Percentiles rank a stretch among this genome's conserved stretches.
Evolutionary conservation across 1,284 basidiomycete species (phyloP).

Genomic region (Ceratobasidium sp.): DNA sequence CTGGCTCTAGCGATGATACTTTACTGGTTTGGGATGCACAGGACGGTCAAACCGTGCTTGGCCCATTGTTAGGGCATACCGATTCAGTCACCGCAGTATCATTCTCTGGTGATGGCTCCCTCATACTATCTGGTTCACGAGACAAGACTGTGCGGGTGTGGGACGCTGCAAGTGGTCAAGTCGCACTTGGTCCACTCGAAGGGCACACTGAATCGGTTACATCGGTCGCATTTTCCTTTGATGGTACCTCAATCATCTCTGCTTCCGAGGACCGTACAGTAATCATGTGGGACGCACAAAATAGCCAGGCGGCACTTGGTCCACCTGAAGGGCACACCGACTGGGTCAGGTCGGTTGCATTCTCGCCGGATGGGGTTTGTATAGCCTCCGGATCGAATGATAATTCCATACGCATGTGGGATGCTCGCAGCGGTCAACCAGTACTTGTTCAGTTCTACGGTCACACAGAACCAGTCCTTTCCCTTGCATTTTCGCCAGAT

Average conservation of each 20-base stretch:
- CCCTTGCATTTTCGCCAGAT: neutral
- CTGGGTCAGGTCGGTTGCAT: conserved; percentile 10
- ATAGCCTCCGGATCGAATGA: conserved; percentile 22
- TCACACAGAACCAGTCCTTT: too few species aligned
- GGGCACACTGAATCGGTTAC: too few species aligned
- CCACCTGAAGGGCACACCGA: neutral
- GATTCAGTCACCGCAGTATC: neutral
- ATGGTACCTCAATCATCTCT: neutral
- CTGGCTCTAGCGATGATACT: neutral
- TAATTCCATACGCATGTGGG: conserved; percentile 19
- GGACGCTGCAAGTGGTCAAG: neutral
- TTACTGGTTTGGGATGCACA: neutral
- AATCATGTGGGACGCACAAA: neutral
- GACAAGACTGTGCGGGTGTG: conserved; percentile 22
- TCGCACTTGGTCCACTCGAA: too few species aligned
- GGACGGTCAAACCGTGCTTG: too few species aligned
- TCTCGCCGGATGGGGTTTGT: conserved; percentile 12
- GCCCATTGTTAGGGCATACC: conserved; percentile 1
- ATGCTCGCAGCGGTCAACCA: neutral
- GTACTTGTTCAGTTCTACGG: too few species aligned
- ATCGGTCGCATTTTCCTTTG: too few species aligned
- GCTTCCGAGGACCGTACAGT: neutral
- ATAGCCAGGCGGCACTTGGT: neutral
- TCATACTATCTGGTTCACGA: conserved; percentile 5
- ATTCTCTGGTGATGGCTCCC: conserved; percentile 18